Conservation (phyloP, 2,329 filamentous ascomycete genomes). For the Tolypocladium capitatum region DNA sequence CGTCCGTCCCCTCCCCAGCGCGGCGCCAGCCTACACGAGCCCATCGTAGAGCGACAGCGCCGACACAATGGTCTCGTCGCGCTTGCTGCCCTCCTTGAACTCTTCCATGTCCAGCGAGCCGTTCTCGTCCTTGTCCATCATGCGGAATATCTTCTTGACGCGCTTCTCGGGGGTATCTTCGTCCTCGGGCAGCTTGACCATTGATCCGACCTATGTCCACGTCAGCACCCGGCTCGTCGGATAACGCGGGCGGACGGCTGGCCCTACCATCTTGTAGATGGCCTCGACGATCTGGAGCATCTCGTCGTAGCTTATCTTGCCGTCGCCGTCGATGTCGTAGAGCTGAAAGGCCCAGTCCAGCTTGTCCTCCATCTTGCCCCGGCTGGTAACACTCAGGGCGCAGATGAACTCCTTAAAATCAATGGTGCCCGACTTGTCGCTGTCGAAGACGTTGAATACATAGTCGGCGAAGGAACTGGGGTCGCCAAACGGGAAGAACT, state of each 20-base stretch:
- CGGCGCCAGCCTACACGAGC: conserved; percentile 49
- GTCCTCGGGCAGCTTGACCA: conserved; percentile 97
- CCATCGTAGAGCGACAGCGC: conserved; percentile 94
- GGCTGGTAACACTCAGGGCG: conserved; percentile 88
- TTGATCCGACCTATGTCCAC: conserved; percentile 68
- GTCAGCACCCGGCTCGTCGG: not conserved
- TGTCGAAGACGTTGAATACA: conserved; percentile 98
- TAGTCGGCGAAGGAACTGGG: conserved; percentile 97
- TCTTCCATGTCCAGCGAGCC: conserved; percentile 93
- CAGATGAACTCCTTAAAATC: conserved; percentile 99
- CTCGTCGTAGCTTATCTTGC: conserved; percentile 97
- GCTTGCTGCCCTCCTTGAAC: conserved; percentile 98
- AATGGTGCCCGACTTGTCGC: conserved; percentile 92
- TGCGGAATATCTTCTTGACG: conserved; percentile 94
- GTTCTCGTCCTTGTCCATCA: conserved; percentile 99
- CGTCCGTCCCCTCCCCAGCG: not conserved
- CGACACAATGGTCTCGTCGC: conserved; percentile 96
- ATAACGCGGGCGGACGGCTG: not conserved
- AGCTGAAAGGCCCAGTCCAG: conserved; percentile 98
- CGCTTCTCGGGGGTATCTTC: conserved; percentile 98
- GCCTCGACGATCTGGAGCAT: conserved; percentile 98
- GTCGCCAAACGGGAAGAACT: conserved; percentile 98
- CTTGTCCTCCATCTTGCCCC: conserved; percentile 99
- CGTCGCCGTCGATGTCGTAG: conserved; percentile 97
- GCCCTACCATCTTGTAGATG: conserved; percentile 93